Conservation (phyloP, 331 rosid genomes). For the Quercus lobata region DNA sequence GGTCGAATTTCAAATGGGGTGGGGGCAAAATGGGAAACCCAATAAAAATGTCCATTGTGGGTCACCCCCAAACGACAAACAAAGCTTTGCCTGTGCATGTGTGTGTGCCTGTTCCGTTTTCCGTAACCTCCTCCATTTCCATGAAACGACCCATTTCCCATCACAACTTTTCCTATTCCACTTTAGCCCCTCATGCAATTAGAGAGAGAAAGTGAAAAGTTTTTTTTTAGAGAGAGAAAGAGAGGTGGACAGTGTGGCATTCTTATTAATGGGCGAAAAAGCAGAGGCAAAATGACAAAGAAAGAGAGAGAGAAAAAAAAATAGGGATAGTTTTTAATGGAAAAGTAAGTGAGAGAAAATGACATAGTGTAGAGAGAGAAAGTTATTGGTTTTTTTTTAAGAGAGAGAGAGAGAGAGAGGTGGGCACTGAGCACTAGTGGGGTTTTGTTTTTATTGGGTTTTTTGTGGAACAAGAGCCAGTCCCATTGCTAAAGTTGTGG, state of each 20-base stretch:
- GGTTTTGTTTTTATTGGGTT: background rate
- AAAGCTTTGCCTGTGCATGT: too few species aligned
- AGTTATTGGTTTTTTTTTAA: conserved; percentile 1
- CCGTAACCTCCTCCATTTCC: background rate
- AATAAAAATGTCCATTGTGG: background rate
- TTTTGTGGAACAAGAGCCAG: background rate
- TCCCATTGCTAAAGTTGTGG: background rate
- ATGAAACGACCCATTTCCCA: background rate
- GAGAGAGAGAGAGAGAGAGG: conserved; percentile 17
- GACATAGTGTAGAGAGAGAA: conserved; percentile 6
- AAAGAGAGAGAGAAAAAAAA: conserved; percentile 22
- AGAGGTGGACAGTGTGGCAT: background rate
- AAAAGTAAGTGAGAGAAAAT: background rate
- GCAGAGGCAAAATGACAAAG: conserved; percentile 37
- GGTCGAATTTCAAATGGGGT: background rate
- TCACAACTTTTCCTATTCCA: background rate
- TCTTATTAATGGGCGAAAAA: conserved; percentile 8
- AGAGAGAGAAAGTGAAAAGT: background rate
- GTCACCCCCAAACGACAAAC: background rate
- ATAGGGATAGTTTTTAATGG: background rate
- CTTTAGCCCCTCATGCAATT: conserved; percentile 41
- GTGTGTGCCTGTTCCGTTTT: too few species aligned
- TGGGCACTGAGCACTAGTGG: conserved; percentile 9
- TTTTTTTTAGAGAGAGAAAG: background rate
- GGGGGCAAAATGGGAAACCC: conserved; percentile 13